phyloP scores from a whole-genome alignment of 2,329 filamentous ascomycete genomes.

The Talaromyces sp. region DNA sequence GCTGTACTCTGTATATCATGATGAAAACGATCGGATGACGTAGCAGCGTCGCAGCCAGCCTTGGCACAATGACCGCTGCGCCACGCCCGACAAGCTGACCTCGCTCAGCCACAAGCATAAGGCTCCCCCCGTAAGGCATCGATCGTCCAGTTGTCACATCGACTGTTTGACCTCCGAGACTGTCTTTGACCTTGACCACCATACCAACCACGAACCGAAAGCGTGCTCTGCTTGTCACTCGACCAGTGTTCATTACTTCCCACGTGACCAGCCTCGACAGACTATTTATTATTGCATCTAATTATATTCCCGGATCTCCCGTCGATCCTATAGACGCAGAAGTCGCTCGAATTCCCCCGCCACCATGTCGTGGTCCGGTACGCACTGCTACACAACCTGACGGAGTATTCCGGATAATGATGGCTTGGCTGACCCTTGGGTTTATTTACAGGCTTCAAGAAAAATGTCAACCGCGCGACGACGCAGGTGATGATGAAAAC shows the following conservation, averaged over 20 bases:
- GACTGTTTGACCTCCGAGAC: not conserved
- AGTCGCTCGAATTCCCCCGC: conserved; percentile 1
- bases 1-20: too few species aligned
- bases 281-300: not conserved
- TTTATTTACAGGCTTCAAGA: conserved; percentile 67
- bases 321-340: not conserved
- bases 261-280: not conserved
- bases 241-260: not conserved
- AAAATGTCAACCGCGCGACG: conserved; percentile 96
- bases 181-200: not conserved
- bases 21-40: not conserved
- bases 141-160: not conserved
- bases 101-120: not conserved
- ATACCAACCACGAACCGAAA: not conserved
- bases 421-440: not conserved
- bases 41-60: not conserved
- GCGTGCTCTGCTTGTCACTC: too few species aligned
- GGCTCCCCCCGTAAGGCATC: not conserved
- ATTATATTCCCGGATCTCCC: not conserved
- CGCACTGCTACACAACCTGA: conserved; percentile 5
- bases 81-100: not conserved
- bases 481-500: conserved; percentile 99
- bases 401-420: not conserved
- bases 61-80: not conserved
- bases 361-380: conserved; percentile 68